phyloP scores from a whole-genome alignment of 169 alveolate species.

The Theileria luwenshuni region DNA sequence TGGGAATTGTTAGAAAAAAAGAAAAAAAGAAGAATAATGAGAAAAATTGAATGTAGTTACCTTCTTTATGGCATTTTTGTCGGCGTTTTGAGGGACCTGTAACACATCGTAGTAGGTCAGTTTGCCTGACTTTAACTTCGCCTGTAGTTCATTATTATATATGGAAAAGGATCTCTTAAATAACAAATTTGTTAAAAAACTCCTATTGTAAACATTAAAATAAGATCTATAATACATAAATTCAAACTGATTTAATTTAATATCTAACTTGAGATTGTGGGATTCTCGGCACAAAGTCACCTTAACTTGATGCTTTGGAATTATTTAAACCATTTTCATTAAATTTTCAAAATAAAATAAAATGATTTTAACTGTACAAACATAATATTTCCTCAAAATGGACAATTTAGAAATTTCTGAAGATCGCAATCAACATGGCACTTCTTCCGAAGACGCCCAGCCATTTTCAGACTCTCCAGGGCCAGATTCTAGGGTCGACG shows the following conservation, averaged over 20 bases:
- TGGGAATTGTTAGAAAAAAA: not conserved
- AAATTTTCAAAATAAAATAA: not conserved
- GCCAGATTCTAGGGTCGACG: not conserved
- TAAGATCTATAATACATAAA: not conserved
- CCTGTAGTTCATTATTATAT: not conserved
- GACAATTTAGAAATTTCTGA: not conserved
- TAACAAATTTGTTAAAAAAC: no score
- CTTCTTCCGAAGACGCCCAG: not conserved
- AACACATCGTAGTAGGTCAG: slow-evolving; percentile 63
- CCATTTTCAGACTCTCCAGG: not conserved
- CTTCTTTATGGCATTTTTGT: slow-evolving; percentile 31
- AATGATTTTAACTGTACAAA: not conserved
- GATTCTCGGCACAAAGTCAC: no score
- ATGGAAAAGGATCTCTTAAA: not conserved
- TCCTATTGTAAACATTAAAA: no score
- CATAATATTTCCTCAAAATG: not conserved
- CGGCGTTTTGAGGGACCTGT: slow-evolving; percentile 27
- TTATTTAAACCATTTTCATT: slow-evolving; percentile 10
- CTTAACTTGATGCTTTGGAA: not conserved
- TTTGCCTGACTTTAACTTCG: slow-evolving; percentile 38
- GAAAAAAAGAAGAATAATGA: not conserved
- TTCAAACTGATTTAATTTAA: no score
- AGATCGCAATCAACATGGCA: not conserved
- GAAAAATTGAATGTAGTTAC: slow-evolving; percentile 5
- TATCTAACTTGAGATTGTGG: no score